Percentiles rank a stretch among this genome's conserved stretches.
Conservation (phyloP, 208 protist species). For the Leishmania arabica region DNA sequence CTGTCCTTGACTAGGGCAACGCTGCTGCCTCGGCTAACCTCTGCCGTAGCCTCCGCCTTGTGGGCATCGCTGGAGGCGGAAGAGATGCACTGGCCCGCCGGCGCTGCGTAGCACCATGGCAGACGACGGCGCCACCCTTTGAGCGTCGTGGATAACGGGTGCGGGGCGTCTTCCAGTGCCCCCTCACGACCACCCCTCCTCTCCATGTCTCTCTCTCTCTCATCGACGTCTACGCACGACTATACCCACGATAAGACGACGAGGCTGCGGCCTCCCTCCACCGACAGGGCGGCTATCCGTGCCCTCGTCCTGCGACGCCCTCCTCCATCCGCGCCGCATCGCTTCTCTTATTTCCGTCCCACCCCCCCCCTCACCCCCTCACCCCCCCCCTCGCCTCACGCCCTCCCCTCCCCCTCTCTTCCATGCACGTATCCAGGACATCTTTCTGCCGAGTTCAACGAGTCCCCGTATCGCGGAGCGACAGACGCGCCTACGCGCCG, state of each 20-base stretch:
- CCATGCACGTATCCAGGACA: no score
- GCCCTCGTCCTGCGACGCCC: neutral
- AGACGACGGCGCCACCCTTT: neutral
- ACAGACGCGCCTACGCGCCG: neutral
- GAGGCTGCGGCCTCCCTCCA: neutral
- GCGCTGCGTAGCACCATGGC: neutral
- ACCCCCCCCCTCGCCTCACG: neutral
- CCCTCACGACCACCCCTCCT: neutral
- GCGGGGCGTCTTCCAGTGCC: neutral
- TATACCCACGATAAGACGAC: neutral
- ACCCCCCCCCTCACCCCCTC: neutral
- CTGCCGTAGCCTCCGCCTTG: constrained; percentile 18
- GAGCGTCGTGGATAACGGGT: no score
- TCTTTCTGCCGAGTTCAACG: neutral
- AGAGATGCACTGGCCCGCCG: constrained; percentile 9
- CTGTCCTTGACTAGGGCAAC: neutral
- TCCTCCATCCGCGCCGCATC: neutral
- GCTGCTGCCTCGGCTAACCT: constrained; percentile 4
- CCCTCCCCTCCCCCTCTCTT: neutral
- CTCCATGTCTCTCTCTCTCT: neutral
- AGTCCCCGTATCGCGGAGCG: neutral
- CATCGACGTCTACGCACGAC: neutral
- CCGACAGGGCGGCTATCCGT: neutral
- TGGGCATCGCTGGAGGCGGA: constrained; percentile 26
- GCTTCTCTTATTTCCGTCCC: neutral